Percentiles rank a stretch among this genome's conserved stretches.
Evolutionary conservation across 2,329 filamentous ascomycete species (phyloP).

Genomic region (Macrophomina tecta): DNA sequence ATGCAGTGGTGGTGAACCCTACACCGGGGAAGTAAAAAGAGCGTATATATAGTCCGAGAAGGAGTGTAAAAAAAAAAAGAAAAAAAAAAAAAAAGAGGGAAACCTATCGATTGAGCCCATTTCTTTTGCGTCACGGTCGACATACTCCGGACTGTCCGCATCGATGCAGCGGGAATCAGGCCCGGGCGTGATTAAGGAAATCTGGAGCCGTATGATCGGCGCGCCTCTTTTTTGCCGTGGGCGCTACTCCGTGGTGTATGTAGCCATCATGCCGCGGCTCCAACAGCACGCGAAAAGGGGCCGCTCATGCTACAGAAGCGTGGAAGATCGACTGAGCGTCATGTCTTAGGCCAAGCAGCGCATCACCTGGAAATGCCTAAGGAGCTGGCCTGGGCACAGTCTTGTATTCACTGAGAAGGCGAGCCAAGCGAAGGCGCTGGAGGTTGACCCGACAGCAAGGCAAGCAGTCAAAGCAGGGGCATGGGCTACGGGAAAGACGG

Average conservation of each 20-base stretch:
- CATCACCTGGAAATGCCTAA: not conserved
- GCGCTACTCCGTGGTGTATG: not conserved
- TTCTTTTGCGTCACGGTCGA: constrained; percentile 19
- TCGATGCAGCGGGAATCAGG: constrained; percentile 5
- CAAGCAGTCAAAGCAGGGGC: not conserved
- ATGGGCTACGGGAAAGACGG: not conserved
- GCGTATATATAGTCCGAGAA: not conserved
- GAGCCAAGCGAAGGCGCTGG: not conserved
- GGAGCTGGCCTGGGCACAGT: no score
- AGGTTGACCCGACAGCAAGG: not conserved
- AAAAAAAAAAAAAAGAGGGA: not conserved
- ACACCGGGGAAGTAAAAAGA: not conserved
- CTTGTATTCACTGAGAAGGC: not conserved
- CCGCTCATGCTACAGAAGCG: not conserved
- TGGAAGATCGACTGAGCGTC: not conserved
- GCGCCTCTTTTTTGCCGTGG: not conserved
- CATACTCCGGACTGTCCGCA: constrained; percentile 7
- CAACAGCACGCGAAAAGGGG: not conserved
- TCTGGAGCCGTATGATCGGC: constrained; percentile 14
- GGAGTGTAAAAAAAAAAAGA: not conserved
- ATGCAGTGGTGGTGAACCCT: not conserved
- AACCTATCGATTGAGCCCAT: not conserved
- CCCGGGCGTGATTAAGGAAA: constrained; percentile 20
- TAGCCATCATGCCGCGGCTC: not conserved
- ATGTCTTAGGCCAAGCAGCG: not conserved